Percentiles rank a stretch among this genome's conserved stretches.
phyloP scores from a whole-genome alignment of 371 early-diverging fungal species.

The Rhizopus sp. region DNA sequence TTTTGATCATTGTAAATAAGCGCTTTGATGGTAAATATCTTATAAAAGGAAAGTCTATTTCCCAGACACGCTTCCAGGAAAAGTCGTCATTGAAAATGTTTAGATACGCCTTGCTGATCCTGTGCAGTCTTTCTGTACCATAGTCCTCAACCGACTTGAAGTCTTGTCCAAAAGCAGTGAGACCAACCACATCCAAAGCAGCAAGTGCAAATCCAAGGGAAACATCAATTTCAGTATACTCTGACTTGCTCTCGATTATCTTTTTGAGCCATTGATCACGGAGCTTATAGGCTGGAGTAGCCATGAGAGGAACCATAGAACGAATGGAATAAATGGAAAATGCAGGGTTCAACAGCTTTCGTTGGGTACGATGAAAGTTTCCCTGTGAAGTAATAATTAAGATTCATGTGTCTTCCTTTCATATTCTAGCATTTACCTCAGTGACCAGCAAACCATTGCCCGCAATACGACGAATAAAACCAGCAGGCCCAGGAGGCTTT shows the following conservation, averaged over 20 bases:
- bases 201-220: background rate
- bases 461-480: conserved; percentile 30
- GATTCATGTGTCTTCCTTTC: background rate
- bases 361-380: conserved; percentile 57
- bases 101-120: background rate
- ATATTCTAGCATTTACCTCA: conserved; percentile 22
- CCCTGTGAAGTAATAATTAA: conserved; percentile 20
- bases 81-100: background rate
- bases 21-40: background rate
- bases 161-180: conserved; percentile 49
- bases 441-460: conserved; percentile 57
- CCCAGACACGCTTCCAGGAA: background rate
- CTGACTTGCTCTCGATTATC: background rate
- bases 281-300: conserved; percentile 26
- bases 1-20: background rate
- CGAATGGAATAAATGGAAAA: conserved; percentile 52
- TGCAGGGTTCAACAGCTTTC: conserved; percentile 67
- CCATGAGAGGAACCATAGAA: conserved; percentile 42
- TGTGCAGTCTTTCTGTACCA: background rate
- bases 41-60: background rate
- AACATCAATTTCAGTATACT: background rate
- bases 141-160: conserved; percentile 50
- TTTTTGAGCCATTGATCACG: conserved; percentile 32
- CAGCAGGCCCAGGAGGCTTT: conserved; percentile 27
- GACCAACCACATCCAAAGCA: conserved; percentile 53